These are phyloP conservation scores for Xylariaceae sp. DNA, from an alignment of 2,329 filamentous ascomycete genomes.

Conservation along the genomic window DNA sequence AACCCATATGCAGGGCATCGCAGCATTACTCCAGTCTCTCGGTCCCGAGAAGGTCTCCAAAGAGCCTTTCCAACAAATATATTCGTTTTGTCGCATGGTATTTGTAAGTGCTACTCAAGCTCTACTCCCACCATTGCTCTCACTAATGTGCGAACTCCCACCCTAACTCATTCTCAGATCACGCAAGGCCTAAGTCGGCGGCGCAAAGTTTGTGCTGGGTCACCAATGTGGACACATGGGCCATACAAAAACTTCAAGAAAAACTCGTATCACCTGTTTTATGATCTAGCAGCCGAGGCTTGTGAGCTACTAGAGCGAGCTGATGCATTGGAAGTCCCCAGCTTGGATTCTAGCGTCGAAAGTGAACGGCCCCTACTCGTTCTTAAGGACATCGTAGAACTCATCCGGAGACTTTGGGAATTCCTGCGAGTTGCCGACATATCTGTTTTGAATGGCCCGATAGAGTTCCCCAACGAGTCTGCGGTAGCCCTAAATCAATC, in stretches of 20 bases:
- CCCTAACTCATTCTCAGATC: conserved; percentile 9
- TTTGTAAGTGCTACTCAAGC: conserved; percentile 12
- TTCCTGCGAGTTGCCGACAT: conserved; percentile 8
- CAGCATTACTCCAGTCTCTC: conserved; percentile 14
- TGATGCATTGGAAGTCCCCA: conserved; percentile 6
- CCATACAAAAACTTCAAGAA: conserved; percentile 15
- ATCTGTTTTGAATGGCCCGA: conserved; percentile 7
- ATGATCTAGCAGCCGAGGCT: conserved; percentile 16
- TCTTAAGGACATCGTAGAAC: conserved; percentile 7
- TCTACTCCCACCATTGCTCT: not conserved
- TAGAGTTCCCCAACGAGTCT: conserved; percentile 2
- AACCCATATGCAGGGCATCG: conserved; percentile 19
- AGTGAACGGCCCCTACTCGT: not conserved
- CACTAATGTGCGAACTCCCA: not conserved
- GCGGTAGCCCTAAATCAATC: not conserved
- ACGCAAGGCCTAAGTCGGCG: conserved; percentile 16
- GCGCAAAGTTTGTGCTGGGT: conserved; percentile 14
- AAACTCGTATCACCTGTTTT: conserved; percentile 17
- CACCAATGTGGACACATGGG: conserved; percentile 14
- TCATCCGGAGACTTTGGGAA: conserved; percentile 10
- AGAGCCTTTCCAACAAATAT: conserved; percentile 18
- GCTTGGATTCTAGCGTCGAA: not conserved
- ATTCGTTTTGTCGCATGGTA: conserved; percentile 17
- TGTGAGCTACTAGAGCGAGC: conserved; percentile 16
- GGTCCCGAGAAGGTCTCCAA: conserved; percentile 17